Evolutionary conservation across 1,139 yeast species (phyloP).

Genomic region (Kluyveromyces sp.): DNA sequence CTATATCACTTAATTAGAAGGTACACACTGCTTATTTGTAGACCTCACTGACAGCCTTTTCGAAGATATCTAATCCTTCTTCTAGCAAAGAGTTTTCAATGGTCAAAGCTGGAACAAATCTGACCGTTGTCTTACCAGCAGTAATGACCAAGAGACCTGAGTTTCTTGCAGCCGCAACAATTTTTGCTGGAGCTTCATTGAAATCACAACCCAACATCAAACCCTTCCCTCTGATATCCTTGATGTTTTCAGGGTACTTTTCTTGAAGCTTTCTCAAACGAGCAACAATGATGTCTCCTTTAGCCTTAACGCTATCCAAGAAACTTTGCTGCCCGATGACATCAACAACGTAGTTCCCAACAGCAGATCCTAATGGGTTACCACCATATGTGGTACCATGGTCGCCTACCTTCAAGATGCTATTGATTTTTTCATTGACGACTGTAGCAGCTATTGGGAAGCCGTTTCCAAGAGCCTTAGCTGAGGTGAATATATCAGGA

Average conservation of each 20-base stretch:
- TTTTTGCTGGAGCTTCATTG: constrained; percentile 51
- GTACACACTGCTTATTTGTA: constrained; percentile 14
- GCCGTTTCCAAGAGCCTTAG: constrained; percentile 97
- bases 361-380: constrained; percentile 82
- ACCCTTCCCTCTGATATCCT: constrained; percentile 80
- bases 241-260: constrained; percentile 52
- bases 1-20: constrained; percentile 7
- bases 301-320: constrained; percentile 49
- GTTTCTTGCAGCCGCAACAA: constrained; percentile 65
- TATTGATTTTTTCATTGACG: constrained; percentile 72
- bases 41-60: constrained; percentile 40
- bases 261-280: constrained; percentile 48
- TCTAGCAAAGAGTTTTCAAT: constrained; percentile 62
- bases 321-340: constrained; percentile 57
- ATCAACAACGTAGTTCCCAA: constrained; percentile 69
- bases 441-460: constrained; percentile 94
- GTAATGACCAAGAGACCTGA: constrained; percentile 77
- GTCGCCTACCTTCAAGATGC: constrained; percentile 74
- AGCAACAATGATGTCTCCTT: constrained; percentile 47
- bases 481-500: constrained; percentile 90
- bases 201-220: constrained; percentile 80
- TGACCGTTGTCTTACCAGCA: constrained; percentile 83
- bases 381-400: constrained; percentile 99
- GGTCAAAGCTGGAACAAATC: constrained; percentile 89
- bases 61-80: constrained; percentile 65